Base-by-base conservation (phyloP, 2,329 filamentous ascomycete genomes). In the Aspergillus ruber region DNA sequence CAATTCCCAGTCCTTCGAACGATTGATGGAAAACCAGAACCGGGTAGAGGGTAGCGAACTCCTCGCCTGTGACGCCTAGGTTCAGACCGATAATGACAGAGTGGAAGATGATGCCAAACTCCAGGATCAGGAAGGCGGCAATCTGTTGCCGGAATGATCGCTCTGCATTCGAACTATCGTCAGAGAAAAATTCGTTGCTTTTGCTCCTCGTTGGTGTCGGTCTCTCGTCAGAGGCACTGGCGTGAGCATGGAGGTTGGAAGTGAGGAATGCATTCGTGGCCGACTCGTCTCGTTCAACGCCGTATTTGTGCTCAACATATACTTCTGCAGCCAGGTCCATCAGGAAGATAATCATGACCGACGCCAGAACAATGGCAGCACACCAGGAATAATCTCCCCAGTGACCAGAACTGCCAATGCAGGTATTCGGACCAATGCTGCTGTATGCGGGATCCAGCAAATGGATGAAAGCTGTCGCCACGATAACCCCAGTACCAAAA, bases 21-120 rank as follows among this genome's bases (percentile, higher is more conserved):
- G 77, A 74, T 57, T 84, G 81, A 55, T 84, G 81, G 66, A 84
- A 83, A 47, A 82, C 74, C 1, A 84, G 70, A 35, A 83, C 80
- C 2, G 77, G 74, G 59, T 82, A 81, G 2, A 83, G 69, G 0
- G 78, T 76, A 27, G 68, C 62, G 64, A 83, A 83, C 42, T 82
- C 80, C 0, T 73, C 63, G 20, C 78, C 75, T 0, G 76, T 73
- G n/a, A 81, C 79, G 7, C 78, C 81, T 8, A 84, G 68, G 45
- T 80, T 83, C 45, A 84, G 71, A 2, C 81, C 81, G 50, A 83
- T 82, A 60, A 84, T 81, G 43, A 83, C 75, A 3, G 76, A 80
- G 66, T 84, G 81, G 66, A 84, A 82, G 46, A 84, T 76, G 51
- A 83, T 76, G 50, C 81, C 80, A 56, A 75, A 82, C 60, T 83